Evolutionary conservation across 169 alveolate species (phyloP), one percentile per base, ranked within the genome.

Genomic region (Condylostoma magnum): DNA sequence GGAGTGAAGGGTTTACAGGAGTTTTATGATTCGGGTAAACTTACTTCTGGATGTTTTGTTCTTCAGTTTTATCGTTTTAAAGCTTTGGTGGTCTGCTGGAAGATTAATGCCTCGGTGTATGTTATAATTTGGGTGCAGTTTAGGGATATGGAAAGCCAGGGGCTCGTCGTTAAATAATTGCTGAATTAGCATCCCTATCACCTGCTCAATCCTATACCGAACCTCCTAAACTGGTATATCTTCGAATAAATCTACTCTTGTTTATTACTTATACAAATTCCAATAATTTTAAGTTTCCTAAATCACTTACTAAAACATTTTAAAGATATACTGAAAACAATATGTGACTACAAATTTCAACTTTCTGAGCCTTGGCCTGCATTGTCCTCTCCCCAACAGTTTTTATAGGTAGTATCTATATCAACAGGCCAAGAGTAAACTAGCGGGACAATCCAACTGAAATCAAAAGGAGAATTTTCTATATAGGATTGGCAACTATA

Each of bases 351-450:
- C n/a, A n/a, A n/a, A n/a, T n/a, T n/a, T n/a, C n/a, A n/a, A n/a
- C n/a, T n/a, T n/a, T n/a, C n/a, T n/a, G n/a, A 60, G 55, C 71
- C 12, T n/a, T 41, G 22, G 43, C 41, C 34, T 60, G 71, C 37
- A 18, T 31, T 60, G 10, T 60, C n/a, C 12, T 33, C 12, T 20
- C 56, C 6, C 71, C 71, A 1, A 10, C 41, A 1, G 56, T 38
- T 12, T 60, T 60, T 34, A 37, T 60, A 12, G 56, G 54, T 8
- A 1, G 71, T 27, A 38, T 60, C 56, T 36, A 33, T 10, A 2
- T 60, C 8, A 15, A 15, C 15, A 60, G 41, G 34, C 18, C 56
- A 2, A 8, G 10, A 10, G 27, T 38, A 31, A 20, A 10, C 41
- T 1, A 1, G 30, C 71, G 56, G 1, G 54, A 38, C 30, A 37